Conservation (phyloP, 208 protist species). For the Lotmaria passim region DNA sequence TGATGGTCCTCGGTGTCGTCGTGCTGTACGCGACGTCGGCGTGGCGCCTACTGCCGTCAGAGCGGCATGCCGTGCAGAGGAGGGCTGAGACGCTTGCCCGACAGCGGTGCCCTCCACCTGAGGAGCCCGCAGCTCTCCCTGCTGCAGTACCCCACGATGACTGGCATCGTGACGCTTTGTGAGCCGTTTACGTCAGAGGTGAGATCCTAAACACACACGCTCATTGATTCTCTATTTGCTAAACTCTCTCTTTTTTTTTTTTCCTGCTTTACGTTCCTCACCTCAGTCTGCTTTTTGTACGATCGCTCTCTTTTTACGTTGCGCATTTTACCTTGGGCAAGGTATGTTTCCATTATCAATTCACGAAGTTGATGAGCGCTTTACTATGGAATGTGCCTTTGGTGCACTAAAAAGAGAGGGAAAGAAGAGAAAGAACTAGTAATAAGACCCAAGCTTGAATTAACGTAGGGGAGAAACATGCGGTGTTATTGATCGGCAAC, state of each 20-base stretch:
- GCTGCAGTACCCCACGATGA: not conserved
- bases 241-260: not conserved
- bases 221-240: not conserved
- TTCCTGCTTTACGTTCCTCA: not conserved
- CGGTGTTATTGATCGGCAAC: no score
- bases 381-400: not conserved
- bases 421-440: no score
- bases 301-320: not conserved
- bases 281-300: not conserved
- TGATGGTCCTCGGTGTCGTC: conserved; percentile 21
- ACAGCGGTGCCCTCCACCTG: conserved; percentile 9
- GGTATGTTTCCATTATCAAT: no score
- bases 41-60: conserved; percentile 35
- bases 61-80: conserved; percentile 17
- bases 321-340: no score
- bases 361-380: not conserved
- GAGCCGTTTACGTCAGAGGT: conserved; percentile 6
- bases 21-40: conserved; percentile 22
- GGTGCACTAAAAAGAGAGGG: no score
- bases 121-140: not conserved
- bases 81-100: conserved; percentile 24
- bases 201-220: not conserved
- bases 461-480: no score
- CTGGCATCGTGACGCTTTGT: not conserved
- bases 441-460: no score